Conservation (phyloP, 1,284 basidiomycete species). For the Tilletia setariae region DNA sequence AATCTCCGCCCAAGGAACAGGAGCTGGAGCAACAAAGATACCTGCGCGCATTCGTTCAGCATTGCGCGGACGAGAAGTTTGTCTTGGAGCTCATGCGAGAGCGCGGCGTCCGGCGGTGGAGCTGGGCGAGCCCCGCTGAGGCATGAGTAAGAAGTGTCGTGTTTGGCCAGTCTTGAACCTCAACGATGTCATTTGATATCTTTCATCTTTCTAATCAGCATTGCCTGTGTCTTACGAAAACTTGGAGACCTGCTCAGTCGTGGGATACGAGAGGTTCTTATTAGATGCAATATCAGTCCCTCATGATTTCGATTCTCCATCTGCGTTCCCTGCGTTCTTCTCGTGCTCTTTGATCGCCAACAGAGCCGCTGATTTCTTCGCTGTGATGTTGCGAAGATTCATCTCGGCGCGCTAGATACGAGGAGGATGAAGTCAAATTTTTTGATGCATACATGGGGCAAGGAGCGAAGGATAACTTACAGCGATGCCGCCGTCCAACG, state of each 20-base stretch:
- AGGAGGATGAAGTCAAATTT: neutral
- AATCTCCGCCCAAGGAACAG: neutral
- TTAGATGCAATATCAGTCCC: too few relatives aligned
- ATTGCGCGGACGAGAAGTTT: slow-evolving; percentile 17
- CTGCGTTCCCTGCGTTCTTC: neutral
- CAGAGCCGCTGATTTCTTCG: slow-evolving; percentile 26
- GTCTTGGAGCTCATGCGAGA: slow-evolving; percentile 14
- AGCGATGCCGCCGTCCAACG: slow-evolving; percentile 74
- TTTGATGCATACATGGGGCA: neutral
- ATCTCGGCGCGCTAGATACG: slow-evolving; percentile 63
- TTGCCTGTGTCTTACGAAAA: too few relatives aligned
- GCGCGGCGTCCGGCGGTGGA: slow-evolving; percentile 16
- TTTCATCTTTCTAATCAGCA: neutral
- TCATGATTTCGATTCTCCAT: too few relatives aligned
- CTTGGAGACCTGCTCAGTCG: too few relatives aligned
- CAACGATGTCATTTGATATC: neutral
- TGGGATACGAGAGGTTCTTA: too few relatives aligned
- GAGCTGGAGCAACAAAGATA: neutral
- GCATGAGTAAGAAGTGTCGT: too few relatives aligned
- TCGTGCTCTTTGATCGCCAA: slow-evolving; percentile 23
- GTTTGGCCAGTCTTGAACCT: too few relatives aligned
- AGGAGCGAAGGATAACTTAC: slow-evolving; percentile 4
- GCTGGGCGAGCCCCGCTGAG: slow-evolving; percentile 14
- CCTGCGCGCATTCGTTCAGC: slow-evolving; percentile 4
- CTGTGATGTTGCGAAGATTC: slow-evolving; percentile 81